Base-by-base conservation (phyloP, 2,329 filamentous ascomycete genomes). In the Talaromyces atroroseus region DNA sequence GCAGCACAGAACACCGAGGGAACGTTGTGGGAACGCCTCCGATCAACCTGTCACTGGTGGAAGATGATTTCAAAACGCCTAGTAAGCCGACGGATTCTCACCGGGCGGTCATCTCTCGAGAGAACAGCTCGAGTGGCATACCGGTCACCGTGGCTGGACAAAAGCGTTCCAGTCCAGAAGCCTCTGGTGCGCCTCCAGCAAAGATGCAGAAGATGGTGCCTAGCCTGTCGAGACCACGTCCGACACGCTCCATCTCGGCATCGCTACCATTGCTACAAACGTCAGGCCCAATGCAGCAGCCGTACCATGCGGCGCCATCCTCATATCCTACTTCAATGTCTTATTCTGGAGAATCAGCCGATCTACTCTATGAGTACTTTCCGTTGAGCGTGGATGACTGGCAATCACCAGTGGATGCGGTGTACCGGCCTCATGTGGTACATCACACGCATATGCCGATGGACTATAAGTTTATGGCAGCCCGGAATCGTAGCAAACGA, bases 321-420 rank as follows among this genome's bases (percentile, higher is more conserved):
- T 52, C 62, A 80, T 82, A 68, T 86, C 87, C 67, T 80, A 88
- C 34, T 74, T 85, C 61, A 20, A 65, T 75, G 20, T 66, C 72
- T 5, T 72, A 71, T 51, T 65, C 70, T n/a, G 71, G 68, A 38
- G 90, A 95, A 64, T 87, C 87, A 63, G 86, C 86, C 0, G 92
- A 96, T 71, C 77, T 92, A 62, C 76, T 96, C 18, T 96, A 96
- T 68, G 92, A 97, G 74, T 96, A 97, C 68, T 96, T 97, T 62
- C 92, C 92, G 0, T 78, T 97, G 16, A 91, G 88, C 49, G 76
- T 96, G 58, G 91, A 96, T 69, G 92, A 96, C 67, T 96, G 83
- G 86, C 90, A 92, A 83, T 88, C 88, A 2, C 90, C 90, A 1
- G 89, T 95, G 2, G 90, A 95, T 71, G 90, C 90, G 5, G 87